Evolutionary conservation across 768 basidiomycete species (phyloP).

Genomic region (Mycena sanguinolenta): DNA sequence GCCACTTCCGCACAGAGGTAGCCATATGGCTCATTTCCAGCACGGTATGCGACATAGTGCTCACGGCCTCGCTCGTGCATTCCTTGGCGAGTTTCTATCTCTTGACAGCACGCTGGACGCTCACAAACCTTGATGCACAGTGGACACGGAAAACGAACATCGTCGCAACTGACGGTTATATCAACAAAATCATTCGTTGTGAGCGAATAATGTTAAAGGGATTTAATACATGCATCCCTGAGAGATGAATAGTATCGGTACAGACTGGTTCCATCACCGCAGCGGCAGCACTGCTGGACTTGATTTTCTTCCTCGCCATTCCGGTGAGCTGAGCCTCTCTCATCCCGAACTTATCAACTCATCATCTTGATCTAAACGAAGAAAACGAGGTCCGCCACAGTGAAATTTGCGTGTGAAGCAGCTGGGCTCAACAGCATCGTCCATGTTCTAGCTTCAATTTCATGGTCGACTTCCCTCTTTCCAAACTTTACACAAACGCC

Average conservation of each 20-base stretch:
- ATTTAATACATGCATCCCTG: neutral
- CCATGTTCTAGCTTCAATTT: constrained; percentile 18
- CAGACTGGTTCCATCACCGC: constrained; percentile 34
- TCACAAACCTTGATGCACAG: neutral
- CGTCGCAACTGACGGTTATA: constrained; percentile 21
- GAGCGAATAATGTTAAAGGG: neutral
- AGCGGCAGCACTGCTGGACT: constrained; percentile 12
- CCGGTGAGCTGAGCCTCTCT: neutral
- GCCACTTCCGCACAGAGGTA: constrained; percentile 17
- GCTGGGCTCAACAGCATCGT: neutral
- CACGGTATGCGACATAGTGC: constrained; percentile 24
- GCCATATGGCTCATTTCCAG: constrained; percentile 30
- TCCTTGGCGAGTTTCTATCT: neutral
- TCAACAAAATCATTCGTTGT: constrained; percentile 37
- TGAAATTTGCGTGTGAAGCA: neutral
- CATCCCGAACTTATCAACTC: neutral
- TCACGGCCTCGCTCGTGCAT: constrained; percentile 25
- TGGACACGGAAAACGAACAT: constrained; percentile 26
- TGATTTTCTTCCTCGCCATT: constrained; percentile 14
- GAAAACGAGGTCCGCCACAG: constrained; percentile 7
- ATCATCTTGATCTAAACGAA: neutral
- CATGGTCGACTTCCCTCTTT: constrained; percentile 29
- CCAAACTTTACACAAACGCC: constrained; percentile 34
- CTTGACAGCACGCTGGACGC: too few species aligned
- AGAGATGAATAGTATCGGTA: constrained; percentile 14